These are phyloP conservation scores for Penstemon newberryi DNA, from an alignment of 257 asterid genomes.

Conservation along the genomic window DNA sequence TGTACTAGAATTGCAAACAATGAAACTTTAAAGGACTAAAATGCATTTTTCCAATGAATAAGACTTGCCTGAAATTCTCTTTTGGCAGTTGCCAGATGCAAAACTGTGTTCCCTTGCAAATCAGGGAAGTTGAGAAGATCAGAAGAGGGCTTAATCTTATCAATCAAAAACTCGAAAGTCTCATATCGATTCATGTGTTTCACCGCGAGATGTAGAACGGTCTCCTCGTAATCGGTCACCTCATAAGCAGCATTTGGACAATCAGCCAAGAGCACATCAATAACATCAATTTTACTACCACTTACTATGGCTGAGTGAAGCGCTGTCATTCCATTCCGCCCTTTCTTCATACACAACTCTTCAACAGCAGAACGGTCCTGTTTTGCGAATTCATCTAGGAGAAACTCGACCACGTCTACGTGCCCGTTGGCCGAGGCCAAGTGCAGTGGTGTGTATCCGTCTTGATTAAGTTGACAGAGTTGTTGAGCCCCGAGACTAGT, in stretches of 20 bases:
- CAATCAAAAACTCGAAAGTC: not conserved
- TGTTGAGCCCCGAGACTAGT: not conserved
- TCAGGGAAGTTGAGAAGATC: not conserved
- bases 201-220: not conserved
- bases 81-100: not conserved
- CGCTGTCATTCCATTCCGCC: not conserved
- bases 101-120: not conserved
- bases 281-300: not conserved
- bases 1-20: too few species aligned
- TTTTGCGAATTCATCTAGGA: not conserved
- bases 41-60: too few species aligned
- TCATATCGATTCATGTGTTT: not conserved
- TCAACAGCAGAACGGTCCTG: not conserved
- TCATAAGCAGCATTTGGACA: not conserved
- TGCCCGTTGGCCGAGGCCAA: not conserved
- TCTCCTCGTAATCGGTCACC: not conserved
- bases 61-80: too few species aligned
- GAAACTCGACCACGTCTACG: not conserved
- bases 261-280: not conserved
- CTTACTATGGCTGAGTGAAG: not conserved
- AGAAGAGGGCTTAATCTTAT: not conserved
- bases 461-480: not conserved
- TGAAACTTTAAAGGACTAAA: too few species aligned
- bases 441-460: not conserved
- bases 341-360: not conserved